Evolutionary conservation across 2,329 filamentous ascomycete species (phyloP).

Genomic region (Claviceps paspali): DNA sequence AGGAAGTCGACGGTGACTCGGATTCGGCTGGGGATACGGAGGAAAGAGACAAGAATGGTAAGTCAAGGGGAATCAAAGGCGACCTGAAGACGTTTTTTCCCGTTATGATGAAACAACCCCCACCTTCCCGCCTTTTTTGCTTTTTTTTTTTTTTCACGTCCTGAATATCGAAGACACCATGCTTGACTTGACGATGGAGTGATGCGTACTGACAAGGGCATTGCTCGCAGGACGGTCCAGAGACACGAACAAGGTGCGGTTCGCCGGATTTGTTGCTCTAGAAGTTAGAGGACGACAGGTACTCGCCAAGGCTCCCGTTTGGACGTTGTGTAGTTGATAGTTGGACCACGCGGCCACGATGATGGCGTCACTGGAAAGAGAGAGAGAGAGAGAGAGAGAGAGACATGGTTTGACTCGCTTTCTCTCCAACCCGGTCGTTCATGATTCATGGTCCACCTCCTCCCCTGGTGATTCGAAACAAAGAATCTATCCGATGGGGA

Average conservation of each 20-base stretch:
- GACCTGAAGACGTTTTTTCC: too few relatives aligned
- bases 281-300: constrained; percentile 66
- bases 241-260: constrained; percentile 46
- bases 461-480: background rate
- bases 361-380: too few relatives aligned
- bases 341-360: background rate
- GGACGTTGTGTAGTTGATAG: constrained; percentile 28
- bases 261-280: constrained; percentile 59
- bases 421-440: background rate
- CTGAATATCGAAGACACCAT: background rate
- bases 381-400: too few relatives aligned
- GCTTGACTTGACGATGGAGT: too few relatives aligned
- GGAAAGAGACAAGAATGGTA: constrained; percentile 27
- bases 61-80: too few relatives aligned
- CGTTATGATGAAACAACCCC: too few relatives aligned
- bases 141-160: too few relatives aligned
- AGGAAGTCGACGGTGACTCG: constrained; percentile 19
- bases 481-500: background rate
- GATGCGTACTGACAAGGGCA: constrained; percentile 24
- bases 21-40: constrained; percentile 17
- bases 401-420: too few relatives aligned
- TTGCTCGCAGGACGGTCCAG: constrained; percentile 24
- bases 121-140: too few relatives aligned
- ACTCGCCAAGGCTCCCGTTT: constrained; percentile 61
- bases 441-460: background rate